Conservation (phyloP, 768 basidiomycete genomes). For the Calocybe gangraenosa region DNA sequence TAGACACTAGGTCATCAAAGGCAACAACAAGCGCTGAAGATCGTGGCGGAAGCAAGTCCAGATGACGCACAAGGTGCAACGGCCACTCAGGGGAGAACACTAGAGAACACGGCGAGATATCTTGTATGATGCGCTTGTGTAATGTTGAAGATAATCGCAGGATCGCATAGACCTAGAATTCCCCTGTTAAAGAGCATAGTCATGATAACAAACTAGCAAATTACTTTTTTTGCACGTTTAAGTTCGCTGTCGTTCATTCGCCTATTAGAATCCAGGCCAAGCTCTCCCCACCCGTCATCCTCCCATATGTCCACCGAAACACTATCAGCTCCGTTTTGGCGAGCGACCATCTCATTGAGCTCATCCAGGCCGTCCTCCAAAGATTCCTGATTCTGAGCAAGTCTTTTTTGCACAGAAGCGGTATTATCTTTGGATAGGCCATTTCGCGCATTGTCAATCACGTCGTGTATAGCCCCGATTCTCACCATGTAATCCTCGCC, state of each 20-base stretch:
- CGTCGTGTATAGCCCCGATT: slow-evolving; percentile 58
- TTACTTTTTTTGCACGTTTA: slow-evolving; percentile 57
- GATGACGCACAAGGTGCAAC: slow-evolving; percentile 19
- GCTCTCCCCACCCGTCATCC: slow-evolving; percentile 62
- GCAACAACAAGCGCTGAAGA: slow-evolving; percentile 51
- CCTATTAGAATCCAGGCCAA: slow-evolving; percentile 45
- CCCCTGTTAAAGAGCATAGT: slow-evolving; percentile 1
- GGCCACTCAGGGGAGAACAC: slow-evolving; percentile 12
- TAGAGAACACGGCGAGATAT: slow-evolving; percentile 37
- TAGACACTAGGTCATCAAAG: slow-evolving; percentile 65
- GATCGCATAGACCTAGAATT: slow-evolving; percentile 50
- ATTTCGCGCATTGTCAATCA: slow-evolving; percentile 48
- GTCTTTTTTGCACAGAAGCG: slow-evolving; percentile 50
- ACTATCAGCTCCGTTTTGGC: slow-evolving; percentile 28
- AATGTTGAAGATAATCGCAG: slow-evolving; percentile 57
- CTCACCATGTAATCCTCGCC: slow-evolving; percentile 50
- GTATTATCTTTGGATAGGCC: slow-evolving; percentile 55
- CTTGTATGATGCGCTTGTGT: slow-evolving; percentile 55
- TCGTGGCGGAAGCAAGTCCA: slow-evolving; percentile 48
- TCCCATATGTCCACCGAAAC: slow-evolving; percentile 49
- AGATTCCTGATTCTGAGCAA: slow-evolving; percentile 48
- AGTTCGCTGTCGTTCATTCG: slow-evolving; percentile 47
- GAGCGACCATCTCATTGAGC: slow-evolving; percentile 48
- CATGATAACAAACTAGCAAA: slow-evolving; percentile 1
- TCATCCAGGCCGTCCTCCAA: slow-evolving; percentile 62